Evolutionary conservation across 805 yeast species (phyloP), one percentile per base, ranked within the genome.

Genomic region (Ogataea paraovalis): DNA sequence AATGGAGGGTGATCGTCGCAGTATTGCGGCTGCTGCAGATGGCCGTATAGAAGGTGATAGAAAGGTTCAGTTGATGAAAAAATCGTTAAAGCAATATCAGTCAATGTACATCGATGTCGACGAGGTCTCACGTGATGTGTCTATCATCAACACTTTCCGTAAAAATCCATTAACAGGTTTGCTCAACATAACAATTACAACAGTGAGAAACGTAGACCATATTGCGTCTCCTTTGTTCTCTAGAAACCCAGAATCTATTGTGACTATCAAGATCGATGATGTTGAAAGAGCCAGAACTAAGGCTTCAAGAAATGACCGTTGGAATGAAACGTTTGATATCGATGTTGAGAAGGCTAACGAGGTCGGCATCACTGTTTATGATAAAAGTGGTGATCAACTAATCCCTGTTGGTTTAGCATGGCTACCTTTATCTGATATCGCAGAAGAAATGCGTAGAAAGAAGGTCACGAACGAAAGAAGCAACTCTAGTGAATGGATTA

Each of bases 371-470:
- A 80, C 91, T 2, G 88, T 94, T 4, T 90, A 85, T 65, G 99
- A 94, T 64, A 84, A 83, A 56, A 71, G 76, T 12, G 87, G 87
- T 34, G 80, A 74, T 48, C 77, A 73, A 43, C 70, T 76, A 50
- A 80, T 84, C 8, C 98, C 99, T 0, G 97, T 94, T 7, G 99
- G 96, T 8, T 75, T 94, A 34, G 80, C 86, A 58, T 94, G 99
- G 99, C 75, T 92, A 23, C 78, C 92, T 33, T 73, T 94, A 25
- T 83, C 95, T 3, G 99, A 94, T 66, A 79, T 94, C 39, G 90
- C 95, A 0, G 99, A 94, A 70, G 98, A 94, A 57, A 78, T 92
- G 46, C 87, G 99, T 67, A 86, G 94, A 59, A 85, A 84, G 65
- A 89, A 88, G 59, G 91, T 87, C 20, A 87, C 81, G 8, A 82